Evolutionary conservation across 2,329 filamentous ascomycete genomes (phyloP).

Genomic region (Neophaeococcomyces aloes): DNA sequence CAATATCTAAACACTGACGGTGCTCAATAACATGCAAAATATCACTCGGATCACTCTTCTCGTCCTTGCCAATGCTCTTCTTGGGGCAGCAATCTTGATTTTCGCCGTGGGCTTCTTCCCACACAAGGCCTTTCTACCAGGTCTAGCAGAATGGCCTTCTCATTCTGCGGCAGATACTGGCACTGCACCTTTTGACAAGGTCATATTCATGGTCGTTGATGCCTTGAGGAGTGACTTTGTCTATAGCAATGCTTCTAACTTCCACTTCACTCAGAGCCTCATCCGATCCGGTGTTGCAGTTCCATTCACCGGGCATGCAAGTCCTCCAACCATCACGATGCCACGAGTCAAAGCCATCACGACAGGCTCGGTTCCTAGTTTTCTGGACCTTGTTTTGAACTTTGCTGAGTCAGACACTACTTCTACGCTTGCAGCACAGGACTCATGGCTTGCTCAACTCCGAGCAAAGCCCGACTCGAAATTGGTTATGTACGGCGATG

Average conservation of each 20-base stretch:
- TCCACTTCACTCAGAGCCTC: conserved; percentile 77
- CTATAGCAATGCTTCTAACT: conserved; percentile 68
- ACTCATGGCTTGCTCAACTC: conserved; percentile 94
- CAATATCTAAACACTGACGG: too few species aligned
- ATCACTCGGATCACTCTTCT: not conserved
- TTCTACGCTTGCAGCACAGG: conserved; percentile 75
- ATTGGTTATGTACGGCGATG: conserved; percentile 90
- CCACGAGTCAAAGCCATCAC: conserved; percentile 94
- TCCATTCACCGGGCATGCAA: conserved; percentile 89
- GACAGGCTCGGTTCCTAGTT: conserved; percentile 94
- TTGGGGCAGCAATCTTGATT: conserved; percentile 40
- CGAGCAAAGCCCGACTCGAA: conserved; percentile 60
- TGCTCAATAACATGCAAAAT: too few species aligned
- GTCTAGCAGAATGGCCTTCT: conserved; percentile 53
- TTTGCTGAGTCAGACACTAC: conserved; percentile 89
- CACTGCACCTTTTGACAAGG: conserved; percentile 66
- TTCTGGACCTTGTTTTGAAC: conserved; percentile 92
- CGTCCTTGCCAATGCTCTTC: conserved; percentile 16
- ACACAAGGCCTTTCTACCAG: conserved; percentile 87
- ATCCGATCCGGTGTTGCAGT: conserved; percentile 74
- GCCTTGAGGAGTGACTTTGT: conserved; percentile 76
- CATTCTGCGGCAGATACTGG: conserved; percentile 35
- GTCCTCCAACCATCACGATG: conserved; percentile 98
- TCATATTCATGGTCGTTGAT: conserved; percentile 97
- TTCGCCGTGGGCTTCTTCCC: conserved; percentile 92